These are phyloP conservation scores for Aquilaria yunnanensis DNA, from an alignment of 345 rosid genomes.

Conservation along the genomic window DNA sequence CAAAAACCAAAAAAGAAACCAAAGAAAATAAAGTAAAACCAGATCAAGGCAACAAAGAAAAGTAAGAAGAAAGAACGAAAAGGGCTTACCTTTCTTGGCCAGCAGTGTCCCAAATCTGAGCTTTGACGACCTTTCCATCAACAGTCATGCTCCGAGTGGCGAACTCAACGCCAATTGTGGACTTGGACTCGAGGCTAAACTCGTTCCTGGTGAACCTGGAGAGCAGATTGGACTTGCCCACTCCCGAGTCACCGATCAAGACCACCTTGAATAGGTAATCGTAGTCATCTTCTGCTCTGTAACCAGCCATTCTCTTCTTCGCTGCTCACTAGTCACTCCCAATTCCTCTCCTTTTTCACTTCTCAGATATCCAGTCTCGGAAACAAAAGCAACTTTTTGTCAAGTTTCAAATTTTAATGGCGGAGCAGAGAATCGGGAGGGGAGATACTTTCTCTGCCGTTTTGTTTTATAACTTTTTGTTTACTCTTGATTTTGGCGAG, in stretches of 20 bases:
- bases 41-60: constrained; percentile 6
- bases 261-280: constrained; percentile 90
- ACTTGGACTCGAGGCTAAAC: constrained; percentile 89
- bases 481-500: neutral
- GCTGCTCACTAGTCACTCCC: constrained; percentile 8
- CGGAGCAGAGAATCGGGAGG: neutral
- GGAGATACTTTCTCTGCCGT: neutral
- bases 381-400: neutral
- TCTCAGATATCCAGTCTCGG: constrained; percentile 9
- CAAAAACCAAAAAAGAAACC: constrained; percentile 1
- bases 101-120: constrained; percentile 99
- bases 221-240: constrained; percentile 88
- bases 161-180: constrained; percentile 94
- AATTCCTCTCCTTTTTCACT: neutral
- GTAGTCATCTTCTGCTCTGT: constrained; percentile 93
- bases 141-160: constrained; percentile 92
- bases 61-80: constrained; percentile 5
- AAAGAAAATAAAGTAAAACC: constrained; percentile 16
- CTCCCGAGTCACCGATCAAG: constrained; percentile 90
- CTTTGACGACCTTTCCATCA: constrained; percentile 77
- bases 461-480: neutral
- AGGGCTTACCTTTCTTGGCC: constrained; percentile 76
- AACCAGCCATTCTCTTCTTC: constrained; percentile 58
- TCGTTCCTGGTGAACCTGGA: constrained; percentile 91
- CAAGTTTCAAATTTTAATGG: too few relatives aligned